These are phyloP conservation scores for Phialophora verrucosa DNA, from an alignment of 2,329 filamentous ascomycete genomes.

Conservation along the genomic window DNA sequence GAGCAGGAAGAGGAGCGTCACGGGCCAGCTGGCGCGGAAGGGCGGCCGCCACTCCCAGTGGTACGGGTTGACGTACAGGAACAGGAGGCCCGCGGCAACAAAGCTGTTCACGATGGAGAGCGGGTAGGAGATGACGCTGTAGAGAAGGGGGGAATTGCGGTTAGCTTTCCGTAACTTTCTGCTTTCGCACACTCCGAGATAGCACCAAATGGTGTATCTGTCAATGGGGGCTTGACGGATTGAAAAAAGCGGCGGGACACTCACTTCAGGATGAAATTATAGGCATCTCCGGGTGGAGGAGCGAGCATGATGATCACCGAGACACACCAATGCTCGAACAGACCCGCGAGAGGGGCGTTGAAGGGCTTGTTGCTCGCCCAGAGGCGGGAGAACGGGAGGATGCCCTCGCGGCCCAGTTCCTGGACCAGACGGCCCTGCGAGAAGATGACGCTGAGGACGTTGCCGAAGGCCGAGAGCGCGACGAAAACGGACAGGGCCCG, in stretches of 20 bases:
- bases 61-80: conserved; percentile 53
- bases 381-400: conserved; percentile 69
- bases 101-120: conserved; percentile 43
- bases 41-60: conserved; percentile 53
- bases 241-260: conserved; percentile 31
- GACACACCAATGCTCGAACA: conserved; percentile 69
- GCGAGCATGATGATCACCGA: conserved; percentile 69
- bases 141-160: too few relatives aligned
- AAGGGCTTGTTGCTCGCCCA: conserved; percentile 74
- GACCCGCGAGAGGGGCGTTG: conserved; percentile 53
- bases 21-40: conserved; percentile 57
- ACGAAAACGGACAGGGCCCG: conserved; percentile 54
- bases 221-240: too few relatives aligned
- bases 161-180: too few relatives aligned
- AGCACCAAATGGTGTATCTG: too few relatives aligned
- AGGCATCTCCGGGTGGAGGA: conserved; percentile 70
- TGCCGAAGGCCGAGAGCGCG: conserved; percentile 61
- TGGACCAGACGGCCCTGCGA: conserved; percentile 60
- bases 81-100: conserved; percentile 54
- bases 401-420: conserved; percentile 72
- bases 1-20: conserved; percentile 59
- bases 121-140: conserved; percentile 48
- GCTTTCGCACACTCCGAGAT: too few relatives aligned
- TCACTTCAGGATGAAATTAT: conserved; percentile 64
- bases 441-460: conserved; percentile 63